A percentile compares a stretch with the other conserved stretches of the same genome.
phyloP scores from a whole-genome alignment of 371 early-diverging fungal genomes.

The Mortierella sp. region DNA sequence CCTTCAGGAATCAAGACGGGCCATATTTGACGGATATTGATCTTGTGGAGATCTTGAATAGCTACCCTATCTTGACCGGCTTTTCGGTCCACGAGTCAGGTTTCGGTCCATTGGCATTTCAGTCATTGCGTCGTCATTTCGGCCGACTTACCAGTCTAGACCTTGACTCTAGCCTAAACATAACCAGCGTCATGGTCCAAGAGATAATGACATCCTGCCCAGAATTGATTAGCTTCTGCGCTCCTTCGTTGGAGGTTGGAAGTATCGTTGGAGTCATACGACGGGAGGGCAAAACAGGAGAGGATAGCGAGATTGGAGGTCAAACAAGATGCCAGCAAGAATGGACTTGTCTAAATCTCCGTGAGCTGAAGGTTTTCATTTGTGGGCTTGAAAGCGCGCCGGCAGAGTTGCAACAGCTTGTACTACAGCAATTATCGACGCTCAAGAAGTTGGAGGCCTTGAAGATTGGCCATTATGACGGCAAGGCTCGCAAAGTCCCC shows the following conservation, averaged over 20 bases:
- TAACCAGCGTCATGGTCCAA: constrained; percentile 11
- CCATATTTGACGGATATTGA: background rate
- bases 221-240: background rate
- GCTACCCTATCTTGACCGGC: constrained; percentile 4
- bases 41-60: background rate
- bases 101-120: constrained; percentile 3
- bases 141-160: background rate
- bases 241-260: background rate
- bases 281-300: too few relatives aligned
- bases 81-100: constrained; percentile 6
- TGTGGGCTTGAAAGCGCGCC: constrained; percentile 16
- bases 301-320: background rate
- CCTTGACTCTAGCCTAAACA: background rate
- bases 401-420: background rate
- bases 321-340: background rate
- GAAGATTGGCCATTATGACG: background rate
- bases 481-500: background rate
- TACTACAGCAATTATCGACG: constrained; percentile 10
- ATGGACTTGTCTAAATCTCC: constrained; percentile 10
- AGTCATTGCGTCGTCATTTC: constrained; percentile 23
- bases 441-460: constrained; percentile 7
- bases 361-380: constrained; percentile 9
- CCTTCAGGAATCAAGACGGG: background rate
- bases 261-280: constrained; percentile 7
- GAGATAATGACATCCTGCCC: constrained; percentile 14